Conservation (phyloP, 2,329 filamentous ascomycete genomes). For the Chalara sp. region DNA sequence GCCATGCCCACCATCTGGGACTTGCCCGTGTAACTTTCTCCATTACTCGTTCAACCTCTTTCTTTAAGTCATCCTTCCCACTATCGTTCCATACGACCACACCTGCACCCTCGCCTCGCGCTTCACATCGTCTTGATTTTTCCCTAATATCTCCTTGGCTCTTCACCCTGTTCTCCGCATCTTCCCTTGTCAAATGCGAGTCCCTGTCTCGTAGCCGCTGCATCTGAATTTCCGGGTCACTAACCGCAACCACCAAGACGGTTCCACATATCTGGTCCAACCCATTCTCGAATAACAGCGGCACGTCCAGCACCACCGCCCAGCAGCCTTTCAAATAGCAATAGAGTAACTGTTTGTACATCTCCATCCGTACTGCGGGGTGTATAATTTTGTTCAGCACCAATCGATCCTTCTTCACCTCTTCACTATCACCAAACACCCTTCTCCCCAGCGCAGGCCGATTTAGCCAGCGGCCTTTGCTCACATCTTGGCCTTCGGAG, state of each 20-base stretch:
- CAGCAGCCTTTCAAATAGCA: slow-evolving; percentile 71
- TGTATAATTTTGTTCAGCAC: slow-evolving; percentile 88
- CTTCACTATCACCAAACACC: slow-evolving; percentile 76
- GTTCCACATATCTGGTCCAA: slow-evolving; percentile 82
- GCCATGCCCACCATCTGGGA: slow-evolving; percentile 59
- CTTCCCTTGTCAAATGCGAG: slow-evolving; percentile 70
- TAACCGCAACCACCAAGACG: slow-evolving; percentile 80
- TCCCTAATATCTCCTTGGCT: slow-evolving; percentile 82
- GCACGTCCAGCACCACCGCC: slow-evolving; percentile 90
- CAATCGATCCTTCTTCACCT: slow-evolving; percentile 62
- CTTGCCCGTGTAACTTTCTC: slow-evolving; percentile 52
- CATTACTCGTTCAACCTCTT: slow-evolving; percentile 62
- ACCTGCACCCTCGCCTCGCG: slow-evolving; percentile 56
- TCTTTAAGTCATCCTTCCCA: slow-evolving; percentile 60
- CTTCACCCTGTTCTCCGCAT: slow-evolving; percentile 77
- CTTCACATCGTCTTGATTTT: slow-evolving; percentile 71
- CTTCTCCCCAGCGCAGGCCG: slow-evolving; percentile 75
- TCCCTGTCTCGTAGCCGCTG: slow-evolving; percentile 68
- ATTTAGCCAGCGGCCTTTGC: slow-evolving; percentile 71
- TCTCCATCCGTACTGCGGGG: slow-evolving; percentile 77
- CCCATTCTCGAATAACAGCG: slow-evolving; percentile 81
- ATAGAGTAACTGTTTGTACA: slow-evolving; percentile 65
- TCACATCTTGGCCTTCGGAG: slow-evolving; percentile 45
- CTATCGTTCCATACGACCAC: slow-evolving; percentile 90
- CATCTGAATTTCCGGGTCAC: slow-evolving; percentile 77